Conservation (phyloP, 305 asterid genomes). For the Rubia tinctorum region DNA sequence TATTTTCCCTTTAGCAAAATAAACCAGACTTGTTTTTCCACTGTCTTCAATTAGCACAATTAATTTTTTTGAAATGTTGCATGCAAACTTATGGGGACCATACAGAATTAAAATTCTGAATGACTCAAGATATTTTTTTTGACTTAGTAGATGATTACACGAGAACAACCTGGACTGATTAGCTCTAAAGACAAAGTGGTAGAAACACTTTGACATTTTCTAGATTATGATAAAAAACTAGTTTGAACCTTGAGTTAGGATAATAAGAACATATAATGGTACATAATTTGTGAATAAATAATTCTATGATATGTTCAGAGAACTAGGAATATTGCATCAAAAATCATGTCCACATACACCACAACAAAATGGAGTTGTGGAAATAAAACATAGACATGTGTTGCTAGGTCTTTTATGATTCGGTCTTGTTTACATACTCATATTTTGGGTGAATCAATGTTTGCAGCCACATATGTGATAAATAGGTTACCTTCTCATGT, state of each 20-base stretch:
- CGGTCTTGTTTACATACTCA: neutral
- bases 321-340: neutral
- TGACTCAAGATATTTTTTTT: neutral
- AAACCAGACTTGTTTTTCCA: neutral
- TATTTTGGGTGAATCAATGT: neutral
- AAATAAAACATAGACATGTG: neutral
- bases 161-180: neutral
- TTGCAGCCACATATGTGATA: neutral
- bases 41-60: neutral
- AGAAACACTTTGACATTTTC: too few species aligned
- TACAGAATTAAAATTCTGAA: too few species aligned
- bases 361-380: neutral
- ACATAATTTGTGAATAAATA: neutral
- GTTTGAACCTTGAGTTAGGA: neutral
- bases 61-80: neutral
- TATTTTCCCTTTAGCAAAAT: neutral
- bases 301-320: too few species aligned
- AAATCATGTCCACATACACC: neutral
- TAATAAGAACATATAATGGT: neutral
- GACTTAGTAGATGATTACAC: neutral
- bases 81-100: conserved; percentile 7
- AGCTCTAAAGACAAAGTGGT: neutral
- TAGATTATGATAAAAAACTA: too few species aligned
- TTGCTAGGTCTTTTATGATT: neutral
- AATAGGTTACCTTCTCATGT: neutral